Evolutionary conservation across 768 basidiomycete genomes (phyloP), one percentile per base, ranked within the genome.

Genomic region (Flagelloscypha sp.): DNA sequence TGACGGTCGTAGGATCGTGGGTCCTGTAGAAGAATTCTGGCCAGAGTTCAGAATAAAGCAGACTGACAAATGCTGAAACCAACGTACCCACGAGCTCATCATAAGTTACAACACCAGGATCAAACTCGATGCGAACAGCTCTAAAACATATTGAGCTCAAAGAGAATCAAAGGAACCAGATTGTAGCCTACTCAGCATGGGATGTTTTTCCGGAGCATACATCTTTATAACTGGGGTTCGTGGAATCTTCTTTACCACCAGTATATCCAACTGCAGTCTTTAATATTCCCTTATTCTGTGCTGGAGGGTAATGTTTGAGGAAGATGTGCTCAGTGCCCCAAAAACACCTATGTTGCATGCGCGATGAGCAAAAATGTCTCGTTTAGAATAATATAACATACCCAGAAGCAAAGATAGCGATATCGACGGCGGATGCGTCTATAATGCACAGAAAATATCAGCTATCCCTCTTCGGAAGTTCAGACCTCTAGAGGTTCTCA

Each of bases 111-210:
- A 80, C 59, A 11, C 56, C 59, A 0, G 85, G 84, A 57, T 93
- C 87, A 46, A 89, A 97, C 53, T 85, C 82, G 40, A 98, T 79
- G 54, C 70, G 74, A 42, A 90, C 56, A 5, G 89, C 79, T n/a
- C n/a, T n/a, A n/a, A n/a, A n/a, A n/a, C n/a, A n/a, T n/a, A n/a
- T n/a, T n/a, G n/a, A n/a, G n/a, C n/a, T n/a, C n/a, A n/a, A n/a
- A n/a, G n/a, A n/a, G n/a, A n/a, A n/a, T n/a, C n/a, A n/a, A n/a
- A n/a, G n/a, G n/a, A n/a, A n/a, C n/a, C n/a, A n/a, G n/a, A n/a
- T n/a, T n/a, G n/a, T n/a, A n/a, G n/a, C n/a, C n/a, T n/a, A n/a
- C 57, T 97, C 94, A 1, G 94, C 94, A 55, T 95, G 90, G 30
- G 79, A 73, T 3, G 94, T 97, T 16, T 60, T 49, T 1, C 92